These are phyloP conservation scores for Cordyceps farinosa DNA, from an alignment of 2,329 filamentous ascomycete species.

Conservation along the genomic window DNA sequence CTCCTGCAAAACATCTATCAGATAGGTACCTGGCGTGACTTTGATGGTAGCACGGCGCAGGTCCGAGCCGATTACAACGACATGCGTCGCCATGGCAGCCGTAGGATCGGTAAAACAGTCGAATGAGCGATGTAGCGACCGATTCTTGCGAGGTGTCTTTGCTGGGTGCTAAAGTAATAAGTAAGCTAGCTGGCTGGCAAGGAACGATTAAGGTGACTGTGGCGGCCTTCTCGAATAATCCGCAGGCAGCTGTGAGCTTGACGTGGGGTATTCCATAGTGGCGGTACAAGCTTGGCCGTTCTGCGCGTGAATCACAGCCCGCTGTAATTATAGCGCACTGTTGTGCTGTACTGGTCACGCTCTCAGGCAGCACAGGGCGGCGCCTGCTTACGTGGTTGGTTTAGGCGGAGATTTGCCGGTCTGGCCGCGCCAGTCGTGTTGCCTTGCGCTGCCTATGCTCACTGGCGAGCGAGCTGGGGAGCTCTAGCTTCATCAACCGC, in stretches of 20 bases:
- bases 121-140: background rate
- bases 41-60: conserved; percentile 77
- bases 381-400: conserved; percentile 14
- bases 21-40: conserved; percentile 73
- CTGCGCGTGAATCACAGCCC: background rate
- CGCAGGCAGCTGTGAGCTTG: conserved; percentile 16
- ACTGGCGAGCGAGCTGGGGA: background rate
- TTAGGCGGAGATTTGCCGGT: conserved; percentile 19
- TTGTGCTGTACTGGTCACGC: background rate
- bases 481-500: conserved; percentile 18
- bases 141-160: background rate
- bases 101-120: background rate
- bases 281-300: background rate
- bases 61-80: conserved; percentile 80
- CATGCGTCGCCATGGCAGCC: conserved; percentile 71
- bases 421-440: conserved; percentile 21
- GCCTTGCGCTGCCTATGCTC: conserved; percentile 18
- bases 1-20: conserved; percentile 82
- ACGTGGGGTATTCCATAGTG: conserved; percentile 12
- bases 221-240: conserved; percentile 20
- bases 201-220: background rate
- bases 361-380: conserved; percentile 4
- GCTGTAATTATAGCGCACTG: conserved; percentile 8
- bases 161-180: background rate
- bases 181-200: background rate